Percentiles rank a stretch among this genome's conserved stretches.
phyloP scores from a whole-genome alignment of 306 rosid species.

The Ziziphus jujuba region DNA sequence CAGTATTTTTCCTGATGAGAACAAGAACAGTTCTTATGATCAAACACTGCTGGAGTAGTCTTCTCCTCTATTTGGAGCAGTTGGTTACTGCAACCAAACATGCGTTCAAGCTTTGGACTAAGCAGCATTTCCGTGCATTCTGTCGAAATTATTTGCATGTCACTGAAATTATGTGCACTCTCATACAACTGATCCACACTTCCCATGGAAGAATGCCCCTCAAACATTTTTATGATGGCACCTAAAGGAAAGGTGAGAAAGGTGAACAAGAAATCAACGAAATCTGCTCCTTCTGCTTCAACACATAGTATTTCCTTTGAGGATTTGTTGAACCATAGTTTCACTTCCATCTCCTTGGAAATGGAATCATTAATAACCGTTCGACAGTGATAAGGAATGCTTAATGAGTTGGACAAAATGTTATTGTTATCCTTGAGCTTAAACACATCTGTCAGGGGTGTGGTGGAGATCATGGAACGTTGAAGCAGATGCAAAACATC shows the following conservation, averaged over 20 bases:
- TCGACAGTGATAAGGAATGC: not conserved
- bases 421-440: not conserved
- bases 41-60: not conserved
- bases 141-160: not conserved
- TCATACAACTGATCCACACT: constrained; percentile 10
- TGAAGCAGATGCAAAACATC: constrained; percentile 21
- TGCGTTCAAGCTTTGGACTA: constrained; percentile 13
- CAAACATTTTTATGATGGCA: not conserved
- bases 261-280: constrained; percentile 8
- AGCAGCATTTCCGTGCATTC: constrained; percentile 1
- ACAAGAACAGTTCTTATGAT: not conserved
- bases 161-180: not conserved
- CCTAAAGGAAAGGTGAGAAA: constrained; percentile 19
- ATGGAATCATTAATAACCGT: not conserved
- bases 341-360: constrained; percentile 1
- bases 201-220: constrained; percentile 9
- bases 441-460: constrained; percentile 13
- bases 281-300: constrained; percentile 9
- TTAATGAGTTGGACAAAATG: not conserved
- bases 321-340: constrained; percentile 1
- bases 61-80: constrained; percentile 8
- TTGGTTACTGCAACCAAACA: constrained; percentile 9
- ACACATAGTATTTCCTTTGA: not conserved
- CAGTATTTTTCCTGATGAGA: constrained; percentile 5
- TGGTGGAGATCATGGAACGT: constrained; percentile 6